Evolutionary conservation across 75 land plant genomes (phyloP).

Genomic region (Larix kaempferi): DNA sequence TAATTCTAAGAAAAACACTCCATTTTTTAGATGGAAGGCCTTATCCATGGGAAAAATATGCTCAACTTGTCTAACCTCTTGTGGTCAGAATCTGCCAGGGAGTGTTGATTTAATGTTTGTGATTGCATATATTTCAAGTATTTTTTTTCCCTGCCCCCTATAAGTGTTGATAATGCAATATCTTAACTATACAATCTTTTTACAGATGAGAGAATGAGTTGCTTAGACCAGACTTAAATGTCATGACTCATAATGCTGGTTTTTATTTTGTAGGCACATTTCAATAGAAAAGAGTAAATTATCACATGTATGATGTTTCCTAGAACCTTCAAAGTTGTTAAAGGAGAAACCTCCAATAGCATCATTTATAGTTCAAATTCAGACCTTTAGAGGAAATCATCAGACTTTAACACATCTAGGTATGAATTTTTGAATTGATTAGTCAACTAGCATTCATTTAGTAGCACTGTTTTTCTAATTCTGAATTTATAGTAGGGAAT

Average conservation of each 20-base stretch:
- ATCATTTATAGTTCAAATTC: conserved; percentile 59
- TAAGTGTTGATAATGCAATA: neutral
- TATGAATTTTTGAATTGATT: neutral
- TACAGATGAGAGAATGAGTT: neutral
- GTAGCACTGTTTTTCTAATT: neutral
- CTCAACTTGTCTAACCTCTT: neutral
- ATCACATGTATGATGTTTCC: conserved; percentile 52
- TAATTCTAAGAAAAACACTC: too few relatives aligned
- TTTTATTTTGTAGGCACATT: conserved; percentile 52
- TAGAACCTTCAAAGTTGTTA: conserved; percentile 49
- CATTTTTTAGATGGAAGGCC: too few relatives aligned
- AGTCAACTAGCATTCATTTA: neutral
- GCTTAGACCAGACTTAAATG: neutral
- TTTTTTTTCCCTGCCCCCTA: neutral
- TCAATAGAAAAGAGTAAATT: conserved; percentile 56
- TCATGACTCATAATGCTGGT: neutral
- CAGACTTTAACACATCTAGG: conserved; percentile 64
- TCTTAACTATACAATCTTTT: neutral
- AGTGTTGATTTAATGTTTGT: neutral
- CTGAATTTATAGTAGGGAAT: neutral
- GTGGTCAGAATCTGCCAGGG: neutral
- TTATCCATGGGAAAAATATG: too few relatives aligned
- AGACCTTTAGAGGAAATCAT: conserved; percentile 47
- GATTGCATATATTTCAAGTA: neutral
- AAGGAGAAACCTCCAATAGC: conserved; percentile 82